phyloP scores from a whole-genome alignment of 495 filamentous ascomycete species.

The Penicillium ochrochloron region DNA sequence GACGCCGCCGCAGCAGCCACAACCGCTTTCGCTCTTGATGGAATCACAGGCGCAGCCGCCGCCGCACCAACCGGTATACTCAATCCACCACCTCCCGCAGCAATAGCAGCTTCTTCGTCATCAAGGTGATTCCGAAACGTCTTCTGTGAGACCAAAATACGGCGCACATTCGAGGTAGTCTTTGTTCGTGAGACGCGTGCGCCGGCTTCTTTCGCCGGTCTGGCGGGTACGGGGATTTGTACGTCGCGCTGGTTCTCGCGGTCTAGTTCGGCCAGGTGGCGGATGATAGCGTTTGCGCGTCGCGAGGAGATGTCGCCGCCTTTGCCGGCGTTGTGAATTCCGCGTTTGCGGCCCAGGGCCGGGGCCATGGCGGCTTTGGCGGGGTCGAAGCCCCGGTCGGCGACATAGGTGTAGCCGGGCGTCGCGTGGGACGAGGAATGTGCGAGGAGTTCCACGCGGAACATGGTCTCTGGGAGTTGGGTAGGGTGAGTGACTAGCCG shows the following conservation, averaged over 20 bases:
- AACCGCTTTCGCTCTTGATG: slow-evolving; percentile 15
- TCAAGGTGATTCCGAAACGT: slow-evolving; percentile 89
- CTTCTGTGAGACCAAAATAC: slow-evolving; percentile 89
- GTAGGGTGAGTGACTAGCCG: slow-evolving; percentile 1
- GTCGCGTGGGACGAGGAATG: slow-evolving; percentile 66
- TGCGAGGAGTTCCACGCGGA: slow-evolving; percentile 75
- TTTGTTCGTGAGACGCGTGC: slow-evolving; percentile 59
- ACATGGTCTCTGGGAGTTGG: slow-evolving; percentile 44
- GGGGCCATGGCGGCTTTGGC: slow-evolving; percentile 63
- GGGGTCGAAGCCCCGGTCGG: slow-evolving; percentile 69
- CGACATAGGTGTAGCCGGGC: slow-evolving; percentile 88
- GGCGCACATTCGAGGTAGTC: slow-evolving; percentile 79
- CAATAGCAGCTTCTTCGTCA: slow-evolving; percentile 77
- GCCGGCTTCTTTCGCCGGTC: slow-evolving; percentile 50
- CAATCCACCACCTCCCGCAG: slow-evolving; percentile 21
- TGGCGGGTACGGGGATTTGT: slow-evolving; percentile 65
- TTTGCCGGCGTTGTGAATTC: slow-evolving; percentile 57
- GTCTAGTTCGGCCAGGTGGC: slow-evolving; percentile 80
- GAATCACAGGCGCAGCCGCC: slow-evolving; percentile 41
- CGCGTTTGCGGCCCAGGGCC: slow-evolving; percentile 64
- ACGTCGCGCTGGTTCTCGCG: slow-evolving; percentile 76
- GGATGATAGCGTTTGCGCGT: slow-evolving; percentile 74
- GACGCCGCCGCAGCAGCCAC: slow-evolving; percentile 18
- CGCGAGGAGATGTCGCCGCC: slow-evolving; percentile 68
- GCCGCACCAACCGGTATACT: slow-evolving; percentile 25